Evolutionary conservation across 1,139 yeast species (phyloP), one percentile per base, ranked within the genome.

Genomic region (Diutina ranongensis): DNA sequence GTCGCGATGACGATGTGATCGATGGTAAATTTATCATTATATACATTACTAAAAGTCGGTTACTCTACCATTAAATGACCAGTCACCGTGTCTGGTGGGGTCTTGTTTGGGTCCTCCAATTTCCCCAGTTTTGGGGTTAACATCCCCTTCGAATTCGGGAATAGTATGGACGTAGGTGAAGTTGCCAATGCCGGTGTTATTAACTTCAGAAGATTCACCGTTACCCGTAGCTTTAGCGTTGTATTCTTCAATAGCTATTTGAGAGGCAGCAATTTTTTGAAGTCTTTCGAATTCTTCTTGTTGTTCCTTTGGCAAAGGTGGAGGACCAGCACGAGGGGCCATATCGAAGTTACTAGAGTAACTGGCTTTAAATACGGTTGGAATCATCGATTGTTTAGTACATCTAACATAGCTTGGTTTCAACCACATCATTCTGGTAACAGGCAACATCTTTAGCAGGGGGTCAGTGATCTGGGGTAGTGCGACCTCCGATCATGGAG

Each of bases 41-140:
- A 13, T 35, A 35, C 9, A 7, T 21, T 3, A 4, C 10, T 22
- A 92, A 58, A 92, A 94, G 61, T 94, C 99, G 2, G 97, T 89
- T 28, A 87, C 96, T 58, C 97, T 76, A 1, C 98, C 98, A 59
- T 92, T 89, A 60, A 82, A 94, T 3, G 96, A 80, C 78, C 95
- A 94, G 56, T 94, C 99, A 40, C 89, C 92, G 58, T 87, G 95
- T 55, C 80, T 78, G 54, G 87, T 70, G 1, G 99, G 99, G 57
- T 94, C 97, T 61, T 92, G 97, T 57, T 94, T 94, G n/a, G 99
- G 99, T 0, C 98, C 99, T 38, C 96, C 96, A 31, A 82, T 71
- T 63, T 94, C 99, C 1, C 98, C 98, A 1, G 97, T 89, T 49
- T 71, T 73, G 0, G 99, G 99, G 57, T 92, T 92, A 33, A 74